A percentile compares a stretch with the other conserved stretches of the same genome.
phyloP scores from a whole-genome alignment of 352 stramenopile species.

The Phytophthora litchii region DNA sequence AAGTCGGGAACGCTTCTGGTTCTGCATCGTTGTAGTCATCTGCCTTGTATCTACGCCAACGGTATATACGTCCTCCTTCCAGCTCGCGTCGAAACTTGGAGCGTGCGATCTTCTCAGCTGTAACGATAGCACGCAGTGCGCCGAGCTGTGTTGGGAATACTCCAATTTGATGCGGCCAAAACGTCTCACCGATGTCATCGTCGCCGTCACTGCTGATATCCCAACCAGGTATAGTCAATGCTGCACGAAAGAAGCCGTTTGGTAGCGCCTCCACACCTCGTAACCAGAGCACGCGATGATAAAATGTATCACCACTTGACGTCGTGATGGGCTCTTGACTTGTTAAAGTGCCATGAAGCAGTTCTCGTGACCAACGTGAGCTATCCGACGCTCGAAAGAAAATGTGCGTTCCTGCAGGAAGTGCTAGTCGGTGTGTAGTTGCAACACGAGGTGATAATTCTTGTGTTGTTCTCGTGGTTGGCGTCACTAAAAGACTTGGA shows the following conservation, averaged over 20 bases:
- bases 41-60: constrained; percentile 5
- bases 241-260: constrained; percentile 69
- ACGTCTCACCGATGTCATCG: constrained; percentile 21
- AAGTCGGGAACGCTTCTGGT: constrained; percentile 44
- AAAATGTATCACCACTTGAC: constrained; percentile 29
- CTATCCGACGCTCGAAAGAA: constrained; percentile 61
- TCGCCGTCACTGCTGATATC: constrained; percentile 16
- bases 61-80: constrained; percentile 34
- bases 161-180: constrained; percentile 55
- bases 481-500: neutral
- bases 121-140: constrained; percentile 64
- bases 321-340: constrained; percentile 20
- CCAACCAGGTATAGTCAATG: constrained; percentile 44
- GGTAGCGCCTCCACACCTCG: constrained; percentile 66
- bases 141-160: constrained; percentile 59
- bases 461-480: neutral
- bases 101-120: constrained; percentile 60
- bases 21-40: constrained; percentile 1
- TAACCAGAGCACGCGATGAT: constrained; percentile 72
- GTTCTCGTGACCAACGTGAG: constrained; percentile 52
- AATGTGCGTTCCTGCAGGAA: constrained; percentile 50
- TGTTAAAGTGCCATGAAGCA: constrained; percentile 57
- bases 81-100: constrained; percentile 54
- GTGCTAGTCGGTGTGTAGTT: constrained; percentile 26
- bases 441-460: constrained; percentile 5